Conservation (phyloP, 2,329 filamentous ascomycete genomes). For the Talaromyces islandicus region DNA sequence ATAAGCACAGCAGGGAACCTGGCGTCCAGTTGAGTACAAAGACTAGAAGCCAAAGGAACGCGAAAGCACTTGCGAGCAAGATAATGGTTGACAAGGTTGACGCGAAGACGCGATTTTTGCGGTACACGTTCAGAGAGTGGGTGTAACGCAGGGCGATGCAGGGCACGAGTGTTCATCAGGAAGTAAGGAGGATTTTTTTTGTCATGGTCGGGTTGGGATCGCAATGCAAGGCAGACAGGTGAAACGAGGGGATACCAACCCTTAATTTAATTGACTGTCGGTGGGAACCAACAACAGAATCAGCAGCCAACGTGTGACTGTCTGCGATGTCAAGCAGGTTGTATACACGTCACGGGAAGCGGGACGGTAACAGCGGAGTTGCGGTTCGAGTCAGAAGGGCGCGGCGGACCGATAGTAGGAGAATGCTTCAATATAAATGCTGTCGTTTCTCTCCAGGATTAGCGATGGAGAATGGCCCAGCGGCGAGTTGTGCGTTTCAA, state of each 20-base stretch:
- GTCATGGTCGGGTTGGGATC: background rate
- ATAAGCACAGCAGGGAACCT: background rate
- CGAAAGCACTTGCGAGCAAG: background rate
- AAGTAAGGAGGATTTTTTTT: background rate
- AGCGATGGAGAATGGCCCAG: background rate
- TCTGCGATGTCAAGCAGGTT: background rate
- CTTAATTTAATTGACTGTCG: constrained; percentile 1
- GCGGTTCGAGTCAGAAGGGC: background rate
- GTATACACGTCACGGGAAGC: background rate
- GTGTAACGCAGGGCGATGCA: background rate
- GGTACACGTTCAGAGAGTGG: background rate
- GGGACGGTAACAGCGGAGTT: background rate
- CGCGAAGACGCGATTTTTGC: background rate
- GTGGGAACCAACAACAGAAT: background rate
- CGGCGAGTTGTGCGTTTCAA: background rate
- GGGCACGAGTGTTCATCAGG: background rate
- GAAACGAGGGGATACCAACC: constrained; percentile 3
- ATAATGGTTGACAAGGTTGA: background rate
- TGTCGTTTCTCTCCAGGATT: background rate
- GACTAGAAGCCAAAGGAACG: background rate
- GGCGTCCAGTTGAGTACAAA: background rate
- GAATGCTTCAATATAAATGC: background rate
- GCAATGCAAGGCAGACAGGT: constrained; percentile 5
- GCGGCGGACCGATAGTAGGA: background rate
- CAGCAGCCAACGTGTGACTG: background rate